Conservation (phyloP, 331 rosid species). For the Malus hybrid region DNA sequence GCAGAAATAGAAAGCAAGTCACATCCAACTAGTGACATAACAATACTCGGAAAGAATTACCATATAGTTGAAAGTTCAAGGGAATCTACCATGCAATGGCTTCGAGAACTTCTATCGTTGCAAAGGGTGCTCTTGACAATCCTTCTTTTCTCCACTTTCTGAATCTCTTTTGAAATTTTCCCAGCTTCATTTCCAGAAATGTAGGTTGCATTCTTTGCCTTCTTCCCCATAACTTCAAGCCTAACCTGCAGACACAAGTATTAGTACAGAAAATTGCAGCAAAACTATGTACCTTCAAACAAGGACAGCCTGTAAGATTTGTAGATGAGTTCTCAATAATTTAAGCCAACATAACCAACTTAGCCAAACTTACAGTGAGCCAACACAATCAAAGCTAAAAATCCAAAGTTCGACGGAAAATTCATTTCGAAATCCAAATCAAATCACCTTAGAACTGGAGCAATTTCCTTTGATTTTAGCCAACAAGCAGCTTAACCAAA, state of each 20-base stretch:
- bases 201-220: slow-evolving; percentile 93
- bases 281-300: not conserved
- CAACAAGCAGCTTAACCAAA: not conserved
- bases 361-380: not conserved
- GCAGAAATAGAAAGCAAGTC: slow-evolving; percentile 12
- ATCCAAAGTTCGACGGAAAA: not conserved
- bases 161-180: slow-evolving; percentile 93
- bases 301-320: too few relatives aligned
- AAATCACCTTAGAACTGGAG: not conserved
- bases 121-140: slow-evolving; percentile 97
- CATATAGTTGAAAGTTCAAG: not conserved
- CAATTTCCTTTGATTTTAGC: not conserved
- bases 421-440: not conserved
- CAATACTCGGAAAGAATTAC: slow-evolving; percentile 5
- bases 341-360: not conserved
- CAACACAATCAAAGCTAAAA: not conserved
- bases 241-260: slow-evolving; percentile 45
- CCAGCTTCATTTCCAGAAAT: slow-evolving; percentile 95
- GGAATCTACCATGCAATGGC: slow-evolving; percentile 90
- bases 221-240: slow-evolving; percentile 99
- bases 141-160: slow-evolving; percentile 96
- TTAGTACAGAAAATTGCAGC: not conserved
- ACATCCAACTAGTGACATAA: not conserved
- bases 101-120: slow-evolving; percentile 92
- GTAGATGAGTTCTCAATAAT: not conserved